A percentile compares a stretch with the other conserved stretches of the same genome.
Evolutionary conservation across 805 yeast species (phyloP).

Genomic region (Nakazawaea peltata): DNA sequence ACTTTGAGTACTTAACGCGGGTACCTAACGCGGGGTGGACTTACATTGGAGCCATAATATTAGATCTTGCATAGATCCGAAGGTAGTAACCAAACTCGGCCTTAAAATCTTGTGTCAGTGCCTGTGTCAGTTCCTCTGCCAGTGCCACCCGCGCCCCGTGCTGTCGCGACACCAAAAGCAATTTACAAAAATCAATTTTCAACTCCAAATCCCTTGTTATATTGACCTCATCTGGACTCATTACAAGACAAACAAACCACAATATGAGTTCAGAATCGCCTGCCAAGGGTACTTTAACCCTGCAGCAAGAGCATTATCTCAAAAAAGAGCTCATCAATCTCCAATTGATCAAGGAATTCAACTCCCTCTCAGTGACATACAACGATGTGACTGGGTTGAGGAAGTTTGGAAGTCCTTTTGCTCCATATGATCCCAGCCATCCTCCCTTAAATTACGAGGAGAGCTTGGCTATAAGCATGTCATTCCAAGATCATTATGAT

Average conservation of each 20-base stretch:
- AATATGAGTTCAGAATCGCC: too few relatives aligned
- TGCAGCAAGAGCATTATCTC: constrained; percentile 78
- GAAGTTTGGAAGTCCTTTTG: constrained; percentile 74
- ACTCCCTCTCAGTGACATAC: constrained; percentile 31
- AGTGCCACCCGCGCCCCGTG: too few relatives aligned
- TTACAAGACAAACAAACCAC: too few relatives aligned
- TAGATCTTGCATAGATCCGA: too few relatives aligned
- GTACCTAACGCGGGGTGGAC: not conserved
- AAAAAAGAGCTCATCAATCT: constrained; percentile 70
- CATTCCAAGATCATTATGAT: constrained; percentile 16
- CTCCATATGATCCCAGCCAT: constrained; percentile 31
- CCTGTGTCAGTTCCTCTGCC: too few relatives aligned
- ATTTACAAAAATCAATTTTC: too few relatives aligned
- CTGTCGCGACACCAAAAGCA: too few relatives aligned
- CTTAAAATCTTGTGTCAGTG: too few relatives aligned
- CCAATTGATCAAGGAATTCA: constrained; percentile 57
- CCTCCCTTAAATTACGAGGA: constrained; percentile 17
- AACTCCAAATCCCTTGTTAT: too few relatives aligned
- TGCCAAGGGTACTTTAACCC: too few relatives aligned
- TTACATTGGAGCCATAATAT: constrained; percentile 11
- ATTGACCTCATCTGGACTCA: too few relatives aligned
- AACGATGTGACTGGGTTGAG: constrained; percentile 57
- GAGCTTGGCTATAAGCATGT: constrained; percentile 13
- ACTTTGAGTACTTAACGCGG: not conserved
- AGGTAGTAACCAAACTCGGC: too few relatives aligned